phyloP scores from a whole-genome alignment of 2,329 filamentous ascomycete genomes.

The Myriangium duriaei region DNA sequence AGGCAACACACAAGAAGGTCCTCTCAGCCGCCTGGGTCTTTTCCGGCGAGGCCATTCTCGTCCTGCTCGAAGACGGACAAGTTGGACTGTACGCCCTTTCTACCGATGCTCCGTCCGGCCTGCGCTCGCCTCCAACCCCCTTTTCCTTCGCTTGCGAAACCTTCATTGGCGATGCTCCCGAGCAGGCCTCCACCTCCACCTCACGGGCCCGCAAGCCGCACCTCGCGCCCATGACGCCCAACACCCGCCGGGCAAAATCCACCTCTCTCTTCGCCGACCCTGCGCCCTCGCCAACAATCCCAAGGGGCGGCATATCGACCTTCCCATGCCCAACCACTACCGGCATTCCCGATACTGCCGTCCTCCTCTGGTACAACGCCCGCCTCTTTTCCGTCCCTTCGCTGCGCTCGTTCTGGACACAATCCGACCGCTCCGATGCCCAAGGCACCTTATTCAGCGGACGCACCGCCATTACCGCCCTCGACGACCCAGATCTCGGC shows the following conservation, averaged over 20 bases:
- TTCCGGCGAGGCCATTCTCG: slow-evolving; percentile 34
- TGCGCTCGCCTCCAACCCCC: slow-evolving; percentile 7
- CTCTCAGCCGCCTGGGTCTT: slow-evolving; percentile 37
- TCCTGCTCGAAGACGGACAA: slow-evolving; percentile 36
- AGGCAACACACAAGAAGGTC: slow-evolving; percentile 33
- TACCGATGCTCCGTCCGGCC: slow-evolving; percentile 10
- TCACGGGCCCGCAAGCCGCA: slow-evolving; percentile 11
- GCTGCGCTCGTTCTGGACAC: slow-evolving; percentile 33
- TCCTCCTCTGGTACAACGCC: slow-evolving; percentile 34
- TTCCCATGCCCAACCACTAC: slow-evolving; percentile 20
- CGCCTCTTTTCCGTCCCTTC: slow-evolving; percentile 34
- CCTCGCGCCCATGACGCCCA: slow-evolving; percentile 39
- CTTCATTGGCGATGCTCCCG: slow-evolving; percentile 16
- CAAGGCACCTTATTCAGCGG: slow-evolving; percentile 27
- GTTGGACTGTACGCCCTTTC: slow-evolving; percentile 5
- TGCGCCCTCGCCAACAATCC: slow-evolving; percentile 20
- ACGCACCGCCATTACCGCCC: slow-evolving; percentile 25
- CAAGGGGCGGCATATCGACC: slow-evolving; percentile 32
- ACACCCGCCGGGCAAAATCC: slow-evolving; percentile 34
- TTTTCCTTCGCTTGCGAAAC: slow-evolving; percentile 20
- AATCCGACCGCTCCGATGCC: slow-evolving; percentile 21
- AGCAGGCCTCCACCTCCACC: slow-evolving; percentile 13
- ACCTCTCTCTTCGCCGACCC: slow-evolving; percentile 33
- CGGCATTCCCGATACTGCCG: slow-evolving; percentile 29
- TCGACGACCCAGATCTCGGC: slow-evolving; percentile 29